These are phyloP conservation scores for Phaeosphaeriaceae sp. DNA, from an alignment of 2,329 filamentous ascomycete species.

Conservation along the genomic window DNA sequence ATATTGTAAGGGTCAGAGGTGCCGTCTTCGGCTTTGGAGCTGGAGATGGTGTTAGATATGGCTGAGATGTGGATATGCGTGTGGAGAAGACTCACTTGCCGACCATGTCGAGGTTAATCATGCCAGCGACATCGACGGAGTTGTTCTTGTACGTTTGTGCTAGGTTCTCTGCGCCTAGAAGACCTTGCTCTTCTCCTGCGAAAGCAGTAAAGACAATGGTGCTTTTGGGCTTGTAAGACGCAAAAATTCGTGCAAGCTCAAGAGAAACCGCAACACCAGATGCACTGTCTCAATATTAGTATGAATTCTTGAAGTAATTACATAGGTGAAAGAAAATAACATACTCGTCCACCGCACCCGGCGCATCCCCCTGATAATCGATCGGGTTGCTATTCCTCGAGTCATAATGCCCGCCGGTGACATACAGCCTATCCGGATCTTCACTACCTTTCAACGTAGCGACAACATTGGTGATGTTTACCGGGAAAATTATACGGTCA, in stretches of 20 bases:
- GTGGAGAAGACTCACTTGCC: conserved; percentile 38
- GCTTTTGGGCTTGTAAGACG: conserved; percentile 53
- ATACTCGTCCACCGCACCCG: conserved; percentile 62
- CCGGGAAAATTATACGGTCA: conserved; percentile 54
- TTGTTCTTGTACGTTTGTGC: conserved; percentile 59
- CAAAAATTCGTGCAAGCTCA: conserved; percentile 61
- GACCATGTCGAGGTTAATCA: conserved; percentile 64
- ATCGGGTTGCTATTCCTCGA: conserved; percentile 56
- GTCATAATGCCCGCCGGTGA: conserved; percentile 63
- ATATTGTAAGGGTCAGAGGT: conserved; percentile 56
- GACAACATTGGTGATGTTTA: conserved; percentile 58
- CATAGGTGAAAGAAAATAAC: background rate
- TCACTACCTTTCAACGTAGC: conserved; percentile 55
- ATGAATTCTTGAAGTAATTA: background rate
- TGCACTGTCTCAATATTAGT: conserved; percentile 8
- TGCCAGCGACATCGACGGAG: conserved; percentile 59
- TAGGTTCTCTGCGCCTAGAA: conserved; percentile 58
- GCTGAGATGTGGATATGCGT: background rate
- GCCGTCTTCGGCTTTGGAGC: conserved; percentile 52
- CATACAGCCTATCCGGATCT: conserved; percentile 57
- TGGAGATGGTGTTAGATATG: conserved; percentile 17
- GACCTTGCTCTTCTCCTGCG: conserved; percentile 63
- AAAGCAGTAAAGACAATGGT: conserved; percentile 63
- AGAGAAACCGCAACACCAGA: conserved; percentile 50
- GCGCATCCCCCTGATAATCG: conserved; percentile 59